Conservation (phyloP, 2,329 filamentous ascomycete species). For the Orbilia blumenaviensis region DNA sequence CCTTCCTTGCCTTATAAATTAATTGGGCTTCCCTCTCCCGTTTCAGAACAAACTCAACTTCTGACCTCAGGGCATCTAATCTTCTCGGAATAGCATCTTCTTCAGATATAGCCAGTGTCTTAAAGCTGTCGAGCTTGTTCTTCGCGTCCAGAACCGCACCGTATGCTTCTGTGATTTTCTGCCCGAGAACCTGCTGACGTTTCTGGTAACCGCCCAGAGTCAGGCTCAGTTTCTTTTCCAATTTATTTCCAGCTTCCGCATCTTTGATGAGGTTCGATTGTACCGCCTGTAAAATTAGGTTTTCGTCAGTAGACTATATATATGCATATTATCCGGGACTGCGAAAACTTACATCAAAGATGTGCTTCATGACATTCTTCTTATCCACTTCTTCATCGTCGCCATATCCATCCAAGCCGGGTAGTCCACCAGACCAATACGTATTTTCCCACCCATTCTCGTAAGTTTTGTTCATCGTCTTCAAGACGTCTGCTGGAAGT, state of each 20-base stretch:
- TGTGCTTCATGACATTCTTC: constrained; percentile 70
- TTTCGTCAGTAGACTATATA: not conserved
- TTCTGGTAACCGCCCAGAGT: constrained; percentile 91
- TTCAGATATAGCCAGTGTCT: constrained; percentile 79
- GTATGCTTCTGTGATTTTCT: constrained; percentile 80
- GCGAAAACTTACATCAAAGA: constrained; percentile 73
- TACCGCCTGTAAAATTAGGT: constrained; percentile 66
- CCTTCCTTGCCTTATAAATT: constrained; percentile 76
- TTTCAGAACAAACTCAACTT: constrained; percentile 80
- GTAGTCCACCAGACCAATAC: constrained; percentile 70
- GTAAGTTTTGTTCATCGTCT: constrained; percentile 67
- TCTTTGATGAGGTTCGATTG: constrained; percentile 77
- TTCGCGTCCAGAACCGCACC: constrained; percentile 77
- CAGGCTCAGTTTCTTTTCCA: constrained; percentile 90
- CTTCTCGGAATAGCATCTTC: constrained; percentile 77
- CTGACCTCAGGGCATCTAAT: constrained; percentile 78
- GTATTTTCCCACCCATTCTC: constrained; percentile 64
- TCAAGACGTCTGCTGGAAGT: constrained; percentile 64
- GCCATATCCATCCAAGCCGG: constrained; percentile 81
- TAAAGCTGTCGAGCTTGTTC: constrained; percentile 76
- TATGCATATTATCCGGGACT: not conserved
- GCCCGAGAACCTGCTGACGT: constrained; percentile 79
- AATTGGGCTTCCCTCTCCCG: constrained; percentile 93
- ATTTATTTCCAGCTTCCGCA: constrained; percentile 82
- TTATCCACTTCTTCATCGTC: constrained; percentile 78